Evolutionary conservation across 148 eudicot genomes (phyloP).

Genomic region (Nepenthes mirabilis): DNA sequence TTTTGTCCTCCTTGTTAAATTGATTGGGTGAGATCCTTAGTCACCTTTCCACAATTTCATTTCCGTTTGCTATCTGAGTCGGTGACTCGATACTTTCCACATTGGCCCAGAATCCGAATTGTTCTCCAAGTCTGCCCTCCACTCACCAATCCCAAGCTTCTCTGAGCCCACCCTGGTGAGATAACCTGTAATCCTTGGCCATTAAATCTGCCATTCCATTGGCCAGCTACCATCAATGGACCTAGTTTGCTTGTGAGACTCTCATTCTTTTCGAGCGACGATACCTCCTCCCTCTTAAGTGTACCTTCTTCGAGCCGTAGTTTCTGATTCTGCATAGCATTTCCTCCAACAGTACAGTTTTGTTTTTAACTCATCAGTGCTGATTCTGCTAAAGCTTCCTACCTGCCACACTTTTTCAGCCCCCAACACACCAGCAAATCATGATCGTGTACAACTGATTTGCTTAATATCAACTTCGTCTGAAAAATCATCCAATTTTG

Average conservation of each 20-base stretch:
- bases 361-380: not conserved
- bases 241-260: not conserved
- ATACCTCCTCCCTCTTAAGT: not conserved
- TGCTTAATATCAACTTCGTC: not conserved
- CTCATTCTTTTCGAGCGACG: constrained; percentile 2
- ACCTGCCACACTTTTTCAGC: not conserved
- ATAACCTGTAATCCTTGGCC: not conserved
- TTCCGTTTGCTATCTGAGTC: constrained; percentile 2
- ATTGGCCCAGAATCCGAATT: constrained; percentile 7
- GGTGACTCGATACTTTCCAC: constrained; percentile 12
- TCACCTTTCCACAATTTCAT: constrained; percentile 8
- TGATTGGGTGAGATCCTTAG: constrained; percentile 13
- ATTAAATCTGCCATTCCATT: not conserved
- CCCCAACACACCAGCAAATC: not conserved
- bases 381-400: not conserved
- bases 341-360: not conserved
- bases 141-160: not conserved
- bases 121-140: not conserved
- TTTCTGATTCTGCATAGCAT: no score
- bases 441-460: not conserved
- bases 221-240: not conserved
- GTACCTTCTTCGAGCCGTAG: not conserved
- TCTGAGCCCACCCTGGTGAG: not conserved
- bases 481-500: not conserved
- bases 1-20: not conserved